Evolutionary conservation across 2,329 filamentous ascomycete genomes (phyloP), one percentile per base, ranked within the genome.

Genomic region (Calonectria pteridis): DNA sequence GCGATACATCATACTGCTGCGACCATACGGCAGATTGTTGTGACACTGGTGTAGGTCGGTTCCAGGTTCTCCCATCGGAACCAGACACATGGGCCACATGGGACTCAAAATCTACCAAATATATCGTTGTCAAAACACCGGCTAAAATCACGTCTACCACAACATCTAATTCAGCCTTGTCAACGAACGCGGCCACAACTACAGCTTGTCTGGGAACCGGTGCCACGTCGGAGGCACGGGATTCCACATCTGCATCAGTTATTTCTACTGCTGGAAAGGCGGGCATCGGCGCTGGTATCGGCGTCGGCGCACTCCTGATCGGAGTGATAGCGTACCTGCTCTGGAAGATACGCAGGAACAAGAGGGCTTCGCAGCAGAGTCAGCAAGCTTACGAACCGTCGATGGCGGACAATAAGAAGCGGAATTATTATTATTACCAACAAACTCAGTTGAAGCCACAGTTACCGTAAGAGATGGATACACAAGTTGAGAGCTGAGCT

Each of bases 1-100:
- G 55, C 55, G 75, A 78, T 40, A 77, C 68, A 6, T 80, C 78
- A 4, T 81, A 79, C 51, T 81, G 79, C 29, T 81, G 79, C 46
- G 78, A 80, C 51, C 75, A 80, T 67, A 76, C 71, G 9, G 28
- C 49, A 13, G 67, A 71, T 46, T 81, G 79, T 23, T 81, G 79
- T 58, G 71, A 81, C 26, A 77, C 71, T 9, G 80, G 78, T 35
- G 76, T 79, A 20, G 76, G 78, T 9, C 76, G 79, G n/a, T 81
- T 81, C 65, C 71, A 76, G 11, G 72, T 81, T 5, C 65, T 78
- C 11, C 80, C 80, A 9, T 73, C 75, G 0, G 43, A 79, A 10
- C 80, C 80, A 1, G 53, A 76, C 5, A 64, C 66, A 3, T 77
- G 76, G 77, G 78, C 77, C 7, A 79, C 77, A 11, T 81, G 73